These are phyloP conservation scores for Lotus japonicus DNA, from an alignment of 306 rosid genomes.

Conservation along the genomic window DNA sequence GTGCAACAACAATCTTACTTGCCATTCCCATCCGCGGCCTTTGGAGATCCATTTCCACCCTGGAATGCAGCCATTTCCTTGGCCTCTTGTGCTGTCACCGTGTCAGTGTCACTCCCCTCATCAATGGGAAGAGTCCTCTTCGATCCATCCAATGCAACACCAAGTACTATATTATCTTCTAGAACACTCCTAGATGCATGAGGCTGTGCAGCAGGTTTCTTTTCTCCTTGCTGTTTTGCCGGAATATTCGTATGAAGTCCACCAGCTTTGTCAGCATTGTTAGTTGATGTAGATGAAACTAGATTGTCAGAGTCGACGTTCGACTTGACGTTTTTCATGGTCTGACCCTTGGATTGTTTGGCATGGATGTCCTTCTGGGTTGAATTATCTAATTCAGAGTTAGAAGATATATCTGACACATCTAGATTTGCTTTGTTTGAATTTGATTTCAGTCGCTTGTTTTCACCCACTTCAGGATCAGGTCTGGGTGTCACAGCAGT, in stretches of 20 bases:
- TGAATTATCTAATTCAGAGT: constrained; percentile 27
- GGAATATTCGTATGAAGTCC: constrained; percentile 29
- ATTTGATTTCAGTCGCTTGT: constrained; percentile 32
- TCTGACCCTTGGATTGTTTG: constrained; percentile 34
- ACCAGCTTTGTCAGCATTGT: constrained; percentile 37
- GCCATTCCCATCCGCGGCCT: constrained; percentile 44
- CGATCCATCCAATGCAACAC: constrained; percentile 89
- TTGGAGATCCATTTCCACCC: constrained; percentile 51
- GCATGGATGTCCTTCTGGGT: constrained; percentile 19
- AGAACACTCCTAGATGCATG: constrained; percentile 39
- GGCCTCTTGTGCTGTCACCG: constrained; percentile 29
- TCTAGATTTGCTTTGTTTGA: constrained; percentile 27
- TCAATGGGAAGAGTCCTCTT: constrained; percentile 93
- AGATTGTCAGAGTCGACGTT: constrained; percentile 23
- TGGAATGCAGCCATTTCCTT: constrained; percentile 54
- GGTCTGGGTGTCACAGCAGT: constrained; percentile 20
- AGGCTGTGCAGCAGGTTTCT: constrained; percentile 35
- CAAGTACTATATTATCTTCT: constrained; percentile 87
- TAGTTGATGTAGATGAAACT: constrained; percentile 32
- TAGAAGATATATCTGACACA: constrained; percentile 28
- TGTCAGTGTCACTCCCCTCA: constrained; percentile 38
- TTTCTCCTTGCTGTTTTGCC: constrained; percentile 48
- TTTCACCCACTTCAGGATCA: constrained; percentile 34
- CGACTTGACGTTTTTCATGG: constrained; percentile 26
- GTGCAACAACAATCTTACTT: constrained; percentile 36